A percentile compares a stretch with the other conserved stretches of the same genome.
phyloP scores from a whole-genome alignment of 2,329 filamentous ascomycete genomes.

The Penicillium expansum region DNA sequence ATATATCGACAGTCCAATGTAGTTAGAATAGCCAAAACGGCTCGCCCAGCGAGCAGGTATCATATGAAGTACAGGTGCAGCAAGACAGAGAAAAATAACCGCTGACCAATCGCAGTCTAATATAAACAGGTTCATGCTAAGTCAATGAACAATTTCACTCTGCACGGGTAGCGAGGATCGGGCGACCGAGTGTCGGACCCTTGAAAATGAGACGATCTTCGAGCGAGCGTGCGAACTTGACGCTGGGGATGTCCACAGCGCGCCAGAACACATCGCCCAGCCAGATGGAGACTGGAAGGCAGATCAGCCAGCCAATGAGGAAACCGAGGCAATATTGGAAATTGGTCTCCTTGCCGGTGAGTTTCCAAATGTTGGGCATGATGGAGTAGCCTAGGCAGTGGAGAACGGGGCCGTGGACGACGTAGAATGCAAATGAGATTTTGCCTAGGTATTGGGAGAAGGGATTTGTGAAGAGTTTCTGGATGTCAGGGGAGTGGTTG shows the following conservation, averaged over 20 bases:
- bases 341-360: conserved; percentile 41
- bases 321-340: conserved; percentile 42
- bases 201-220: conserved; percentile 39
- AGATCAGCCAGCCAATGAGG: conserved; percentile 40
- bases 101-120: neutral
- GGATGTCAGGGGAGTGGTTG: conserved; percentile 41
- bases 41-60: conserved; percentile 12
- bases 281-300: conserved; percentile 50
- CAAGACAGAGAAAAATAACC: neutral
- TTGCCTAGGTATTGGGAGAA: conserved; percentile 48
- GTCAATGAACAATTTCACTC: conserved; percentile 4
- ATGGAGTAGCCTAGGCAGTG: conserved; percentile 45
- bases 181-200: conserved; percentile 4
- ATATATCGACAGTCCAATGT: neutral
- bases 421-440: conserved; percentile 49
- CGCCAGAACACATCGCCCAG: conserved; percentile 60
- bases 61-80: neutral
- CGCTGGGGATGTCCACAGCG: conserved; percentile 52
- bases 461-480: conserved; percentile 42
- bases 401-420: conserved; percentile 47
- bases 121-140: neutral
- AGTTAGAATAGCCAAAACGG: conserved; percentile 1
- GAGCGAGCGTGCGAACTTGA: conserved; percentile 52
- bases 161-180: conserved; percentile 3
- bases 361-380: conserved; percentile 42